Base-by-base conservation (phyloP, 2,329 filamentous ascomycete genomes). In the Colletotrichum chlorophyti region DNA sequence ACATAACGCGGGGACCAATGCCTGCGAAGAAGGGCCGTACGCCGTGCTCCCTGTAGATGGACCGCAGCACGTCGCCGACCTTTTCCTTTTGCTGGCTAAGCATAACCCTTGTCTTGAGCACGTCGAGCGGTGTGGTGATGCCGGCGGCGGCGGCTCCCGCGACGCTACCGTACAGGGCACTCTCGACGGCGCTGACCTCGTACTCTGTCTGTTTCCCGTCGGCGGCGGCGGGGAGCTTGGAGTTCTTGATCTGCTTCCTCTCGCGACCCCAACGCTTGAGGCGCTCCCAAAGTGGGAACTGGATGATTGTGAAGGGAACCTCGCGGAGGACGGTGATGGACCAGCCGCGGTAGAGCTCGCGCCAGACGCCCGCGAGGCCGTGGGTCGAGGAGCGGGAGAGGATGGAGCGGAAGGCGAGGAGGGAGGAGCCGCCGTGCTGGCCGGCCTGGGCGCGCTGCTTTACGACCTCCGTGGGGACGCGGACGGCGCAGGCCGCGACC, bases 61-160 rank as follows among this genome's bases (percentile, higher is more conserved):
- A 76, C 49, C 77, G 78, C 62, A 94, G 78, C 60, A 97, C 80
- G 5, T 74, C 72, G 29, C 76, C 71, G 63, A 86, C 82, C 11
- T 80, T 83, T 71, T 84, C 84, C 65, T 79, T 85, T 78, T 88
- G 85, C 68, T 86, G 83, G 12, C 91, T 89, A 65, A 99, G 79
- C 95, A 99, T 99, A 75, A 98, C 89, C 63, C 95, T 82, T 64
- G 95, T 99, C 85, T 99, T 99, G 65, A 99, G 80, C 62, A 99
- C 95, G 75, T 99, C 95, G 62, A 99, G 77, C 34, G 95, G 95
- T 49, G 95, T 99, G 21, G 95, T 99, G 58, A 94, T 71, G 0
- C 85, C 94, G 1, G 95, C 95, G 1, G 95, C 93, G 34, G 97
- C 81, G 1, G 89, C 93, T 1, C 95, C 95, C 0, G 92, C 87